Evolutionary conservation across 2,329 filamentous ascomycete genomes (phyloP).

Genomic region (Drechslerella coelobrocha): DNA sequence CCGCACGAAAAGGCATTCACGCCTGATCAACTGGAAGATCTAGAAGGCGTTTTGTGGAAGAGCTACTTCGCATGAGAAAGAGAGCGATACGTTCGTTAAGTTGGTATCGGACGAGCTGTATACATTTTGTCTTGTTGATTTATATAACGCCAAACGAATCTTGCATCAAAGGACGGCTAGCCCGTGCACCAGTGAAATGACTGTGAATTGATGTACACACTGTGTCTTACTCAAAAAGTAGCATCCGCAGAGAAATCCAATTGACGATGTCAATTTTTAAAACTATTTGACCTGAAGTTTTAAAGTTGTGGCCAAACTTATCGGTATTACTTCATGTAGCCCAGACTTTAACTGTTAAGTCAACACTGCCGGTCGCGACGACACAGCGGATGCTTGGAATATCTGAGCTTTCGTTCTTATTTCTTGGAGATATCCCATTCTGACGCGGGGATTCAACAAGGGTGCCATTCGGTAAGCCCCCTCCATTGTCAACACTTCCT

Average conservation of each 20-base stretch:
- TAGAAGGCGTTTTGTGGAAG: slow-evolving; percentile 98
- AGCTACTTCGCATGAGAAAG: slow-evolving; percentile 85
- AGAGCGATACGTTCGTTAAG: background rate
- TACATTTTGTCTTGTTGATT: no score
- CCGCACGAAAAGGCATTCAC: slow-evolving; percentile 75
- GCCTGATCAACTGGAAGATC: slow-evolving; percentile 87
- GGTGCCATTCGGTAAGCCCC: slow-evolving; percentile 59
- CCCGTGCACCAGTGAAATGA: no score
- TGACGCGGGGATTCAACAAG: slow-evolving; percentile 62
- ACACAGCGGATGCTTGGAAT: slow-evolving; percentile 77
- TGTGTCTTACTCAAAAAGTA: background rate
- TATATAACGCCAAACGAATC: no score
- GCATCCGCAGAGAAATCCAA: background rate
- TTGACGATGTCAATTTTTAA: no score
- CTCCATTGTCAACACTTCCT: slow-evolving; percentile 59
- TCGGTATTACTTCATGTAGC: slow-evolving; percentile 61
- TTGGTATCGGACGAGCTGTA: no score
- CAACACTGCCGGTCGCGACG: slow-evolving; percentile 85
- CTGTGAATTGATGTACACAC: no score
- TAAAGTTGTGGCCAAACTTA: background rate
- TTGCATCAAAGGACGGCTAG: no score
- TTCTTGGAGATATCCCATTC: slow-evolving; percentile 60
- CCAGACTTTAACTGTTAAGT: slow-evolving; percentile 79
- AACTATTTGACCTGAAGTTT: background rate
- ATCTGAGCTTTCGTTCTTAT: slow-evolving; percentile 59